These are phyloP conservation scores for Russula brevipes DNA, from an alignment of 768 basidiomycete genomes.

Conservation along the genomic window DNA sequence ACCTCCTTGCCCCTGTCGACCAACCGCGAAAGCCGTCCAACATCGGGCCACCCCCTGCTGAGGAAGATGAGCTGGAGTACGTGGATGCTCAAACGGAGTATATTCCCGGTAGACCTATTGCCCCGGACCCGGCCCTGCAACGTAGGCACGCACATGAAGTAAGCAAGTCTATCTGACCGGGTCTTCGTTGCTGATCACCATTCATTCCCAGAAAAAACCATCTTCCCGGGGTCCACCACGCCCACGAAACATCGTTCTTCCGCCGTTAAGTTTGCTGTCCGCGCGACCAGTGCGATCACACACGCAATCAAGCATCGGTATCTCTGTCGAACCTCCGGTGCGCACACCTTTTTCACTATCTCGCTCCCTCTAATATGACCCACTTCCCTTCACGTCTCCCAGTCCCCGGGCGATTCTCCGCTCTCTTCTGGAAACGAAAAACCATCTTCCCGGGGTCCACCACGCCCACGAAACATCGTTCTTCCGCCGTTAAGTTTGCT, in stretches of 20 bases:
- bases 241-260: constrained; percentile 14
- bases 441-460: constrained; percentile 2
- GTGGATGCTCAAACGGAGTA: constrained; percentile 4
- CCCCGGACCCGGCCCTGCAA: constrained; percentile 3
- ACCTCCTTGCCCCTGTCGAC: constrained; percentile 21
- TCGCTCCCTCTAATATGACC: neutral
- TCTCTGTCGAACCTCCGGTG: constrained; percentile 24
- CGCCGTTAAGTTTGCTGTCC: constrained; percentile 16
- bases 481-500: constrained; percentile 17
- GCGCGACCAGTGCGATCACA: constrained; percentile 6
- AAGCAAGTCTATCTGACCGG: neutral
- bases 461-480: constrained; percentile 16
- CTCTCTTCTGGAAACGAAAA: constrained; percentile 21
- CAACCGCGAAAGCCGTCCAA: neutral
- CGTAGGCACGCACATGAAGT: neutral
- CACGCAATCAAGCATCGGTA: constrained; percentile 24
- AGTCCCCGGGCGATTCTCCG: constrained; percentile 27
- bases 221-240: constrained; percentile 7
- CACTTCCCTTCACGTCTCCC: neutral
- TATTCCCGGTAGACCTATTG: constrained; percentile 7
- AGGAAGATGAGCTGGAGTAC: constrained; percentile 23
- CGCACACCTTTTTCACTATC: neutral
- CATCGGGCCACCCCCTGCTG: constrained; percentile 8
- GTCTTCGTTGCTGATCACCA: neutral
- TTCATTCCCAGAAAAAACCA: neutral